A percentile compares a stretch with the other conserved stretches of the same genome.
Evolutionary conservation across 768 basidiomycete genomes (phyloP).

Genomic region (Tricholoma sp.): DNA sequence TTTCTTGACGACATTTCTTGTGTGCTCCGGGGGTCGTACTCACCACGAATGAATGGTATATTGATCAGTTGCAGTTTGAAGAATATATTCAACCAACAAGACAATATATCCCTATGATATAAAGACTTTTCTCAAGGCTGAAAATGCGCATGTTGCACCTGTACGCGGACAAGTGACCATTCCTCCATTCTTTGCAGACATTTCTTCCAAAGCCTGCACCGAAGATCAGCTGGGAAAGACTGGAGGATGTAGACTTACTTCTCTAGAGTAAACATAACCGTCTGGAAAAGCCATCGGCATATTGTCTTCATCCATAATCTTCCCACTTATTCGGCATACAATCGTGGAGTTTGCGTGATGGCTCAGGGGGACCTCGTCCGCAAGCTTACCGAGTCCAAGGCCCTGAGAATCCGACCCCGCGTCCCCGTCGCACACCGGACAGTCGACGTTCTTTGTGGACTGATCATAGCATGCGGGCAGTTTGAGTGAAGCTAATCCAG

Average conservation of each 20-base stretch:
- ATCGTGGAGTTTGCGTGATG: constrained; percentile 96
- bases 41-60: no score
- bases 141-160: constrained; percentile 55
- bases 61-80: not conserved
- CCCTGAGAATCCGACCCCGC: constrained; percentile 29
- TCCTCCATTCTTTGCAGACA: constrained; percentile 76
- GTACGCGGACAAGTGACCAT: constrained; percentile 83
- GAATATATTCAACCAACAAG: not conserved
- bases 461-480: constrained; percentile 75
- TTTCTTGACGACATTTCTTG: no score
- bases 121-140: constrained; percentile 79
- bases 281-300: constrained; percentile 89
- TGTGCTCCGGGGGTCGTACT: no score
- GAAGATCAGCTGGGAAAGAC: constrained; percentile 6
- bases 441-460: constrained; percentile 69
- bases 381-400: constrained; percentile 66
- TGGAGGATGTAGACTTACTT: constrained; percentile 45
- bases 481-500: constrained; percentile 87
- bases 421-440: constrained; percentile 81
- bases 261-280: constrained; percentile 89
- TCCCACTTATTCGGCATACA: constrained; percentile 85
- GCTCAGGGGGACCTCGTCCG: constrained; percentile 81
- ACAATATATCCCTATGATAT: constrained; percentile 53
- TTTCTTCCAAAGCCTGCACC: constrained; percentile 76
- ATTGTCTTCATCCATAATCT: constrained; percentile 94